Conservation (phyloP, 768 basidiomycete species). For the Galerina marginata region DNA sequence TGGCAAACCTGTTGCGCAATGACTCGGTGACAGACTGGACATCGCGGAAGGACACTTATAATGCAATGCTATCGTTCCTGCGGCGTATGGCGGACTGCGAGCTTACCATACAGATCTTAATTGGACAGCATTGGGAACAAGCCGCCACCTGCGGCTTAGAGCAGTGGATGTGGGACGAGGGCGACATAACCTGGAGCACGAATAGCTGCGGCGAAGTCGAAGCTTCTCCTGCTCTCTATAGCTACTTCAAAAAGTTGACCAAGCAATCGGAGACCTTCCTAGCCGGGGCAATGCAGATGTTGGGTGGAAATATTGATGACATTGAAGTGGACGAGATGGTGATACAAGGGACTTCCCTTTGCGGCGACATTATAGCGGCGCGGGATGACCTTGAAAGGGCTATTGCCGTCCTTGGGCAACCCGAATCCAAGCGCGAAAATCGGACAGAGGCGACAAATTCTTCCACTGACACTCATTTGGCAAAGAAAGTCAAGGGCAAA, state of each 20-base stretch:
- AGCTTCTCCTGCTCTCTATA: conserved; percentile 46
- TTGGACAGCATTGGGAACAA: conserved; percentile 44
- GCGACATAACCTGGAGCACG: conserved; percentile 46
- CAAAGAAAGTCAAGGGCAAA: conserved; percentile 30
- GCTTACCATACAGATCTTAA: conserved; percentile 50
- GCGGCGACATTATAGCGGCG: conserved; percentile 57
- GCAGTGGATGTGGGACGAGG: conserved; percentile 53
- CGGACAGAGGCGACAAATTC: conserved; percentile 7
- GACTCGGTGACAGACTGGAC: conserved; percentile 63
- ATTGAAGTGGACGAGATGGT: conserved; percentile 44
- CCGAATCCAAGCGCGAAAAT: conserved; percentile 21
- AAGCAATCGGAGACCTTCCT: conserved; percentile 57
- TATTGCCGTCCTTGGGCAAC: conserved; percentile 43
- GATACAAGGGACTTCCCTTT: conserved; percentile 49
- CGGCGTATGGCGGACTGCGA: conserved; percentile 57
- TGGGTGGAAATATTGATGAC: conserved; percentile 35
- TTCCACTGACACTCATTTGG: conserved; percentile 20
- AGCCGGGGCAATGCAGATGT: conserved; percentile 46
- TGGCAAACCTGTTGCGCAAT: conserved; percentile 55
- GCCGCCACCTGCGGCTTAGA: conserved; percentile 45
- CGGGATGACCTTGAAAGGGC: conserved; percentile 54
- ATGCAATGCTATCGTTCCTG: conserved; percentile 53
- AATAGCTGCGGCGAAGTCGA: conserved; percentile 35
- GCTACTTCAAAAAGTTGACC: conserved; percentile 58
- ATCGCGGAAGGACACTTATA: conserved; percentile 48